Evolutionary conservation across 2,329 filamentous ascomycete genomes (phyloP), one percentile per base, ranked within the genome.

Genomic region (Penicillium rolfsii): DNA sequence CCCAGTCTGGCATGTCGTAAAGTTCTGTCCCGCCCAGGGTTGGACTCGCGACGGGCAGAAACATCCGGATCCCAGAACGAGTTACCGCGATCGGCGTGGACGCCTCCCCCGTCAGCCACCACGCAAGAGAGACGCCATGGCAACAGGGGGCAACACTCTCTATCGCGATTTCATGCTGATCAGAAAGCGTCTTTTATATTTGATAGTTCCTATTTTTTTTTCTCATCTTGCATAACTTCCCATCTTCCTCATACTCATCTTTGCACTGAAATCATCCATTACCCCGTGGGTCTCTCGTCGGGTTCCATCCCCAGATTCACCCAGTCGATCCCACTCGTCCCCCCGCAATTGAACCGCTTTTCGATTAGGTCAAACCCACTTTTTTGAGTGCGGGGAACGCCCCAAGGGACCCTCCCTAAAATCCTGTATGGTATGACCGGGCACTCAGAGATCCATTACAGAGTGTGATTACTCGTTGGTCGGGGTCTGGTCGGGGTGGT

Each of bases 381-480:
- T 64, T 60, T 64, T 60, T 58, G 45, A 54, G 59, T 64, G 57
- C 55, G 59, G 62, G 59, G 62, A n/a, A 55, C 9, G 12, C 57
- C 53, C 55, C 55, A 41, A 22, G 4, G 30, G 30, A 33, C 54
- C 45, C 30, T 14, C 36, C 19, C 19, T 22, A 22, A 61, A 64
- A 64, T 61, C 52, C 59, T 59, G 36, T 48, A 57, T 19, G 28
- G 55, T 48, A 16, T 30, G 45, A 26, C 28, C 14, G 55, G 46
- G 35, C 52, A 58, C 46, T 4, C 38, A 19, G 52, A 19, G 45
- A n/a, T 22, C 7, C 19, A 30, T 28, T 46, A 28, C 43, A 7
- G 28, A 16, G 14, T 28, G 24, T 16, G 43, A 14, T 46, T 7
- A n/a, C 12, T 28, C 4, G 14, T n/a, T 8, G 43, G 19, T 46